Evolutionary conservation across 768 basidiomycete species (phyloP).

Genomic region (Hypsizygus marmoreus): DNA sequence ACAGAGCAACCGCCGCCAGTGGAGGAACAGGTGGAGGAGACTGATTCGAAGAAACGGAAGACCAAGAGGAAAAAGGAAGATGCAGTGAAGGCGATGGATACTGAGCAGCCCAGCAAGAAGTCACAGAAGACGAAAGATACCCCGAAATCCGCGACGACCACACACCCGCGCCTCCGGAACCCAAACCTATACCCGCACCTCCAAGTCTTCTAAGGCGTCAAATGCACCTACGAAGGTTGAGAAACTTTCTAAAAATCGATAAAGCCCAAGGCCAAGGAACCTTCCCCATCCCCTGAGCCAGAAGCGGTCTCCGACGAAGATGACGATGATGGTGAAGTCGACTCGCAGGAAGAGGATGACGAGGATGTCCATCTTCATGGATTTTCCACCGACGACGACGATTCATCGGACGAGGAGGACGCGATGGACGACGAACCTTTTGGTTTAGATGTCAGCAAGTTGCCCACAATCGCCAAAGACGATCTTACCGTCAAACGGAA

Average conservation of each 20-base stretch:
- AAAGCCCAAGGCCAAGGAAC: conserved; percentile 28
- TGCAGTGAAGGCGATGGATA: background rate
- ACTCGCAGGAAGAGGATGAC: conserved; percentile 34
- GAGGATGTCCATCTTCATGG: conserved; percentile 59
- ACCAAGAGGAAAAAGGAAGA: conserved; percentile 9
- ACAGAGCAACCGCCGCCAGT: too few species aligned
- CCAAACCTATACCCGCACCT: background rate
- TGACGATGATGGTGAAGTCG: conserved; percentile 15
- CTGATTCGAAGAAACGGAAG: conserved; percentile 11
- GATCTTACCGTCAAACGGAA: conserved; percentile 75
- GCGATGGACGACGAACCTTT: conserved; percentile 52
- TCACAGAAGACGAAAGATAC: conserved; percentile 6
- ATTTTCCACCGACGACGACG: conserved; percentile 76
- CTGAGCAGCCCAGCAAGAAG: conserved; percentile 18
- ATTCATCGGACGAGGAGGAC: conserved; percentile 74
- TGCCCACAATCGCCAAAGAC: conserved; percentile 89
- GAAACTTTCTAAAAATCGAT: conserved; percentile 18
- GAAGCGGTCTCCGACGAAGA: conserved; percentile 21
- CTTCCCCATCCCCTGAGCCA: conserved; percentile 18
- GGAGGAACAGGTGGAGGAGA: conserved; percentile 5
- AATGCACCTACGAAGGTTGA: background rate
- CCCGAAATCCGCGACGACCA: too few species aligned
- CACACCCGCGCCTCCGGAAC: background rate
- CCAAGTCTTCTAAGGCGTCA: background rate
- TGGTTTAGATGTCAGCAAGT: conserved; percentile 64